Evolutionary conservation across 176 grass and related monocot genomes (phyloP), one percentile per base, ranked within the genome.

Genomic region (Secale cereale): DNA sequence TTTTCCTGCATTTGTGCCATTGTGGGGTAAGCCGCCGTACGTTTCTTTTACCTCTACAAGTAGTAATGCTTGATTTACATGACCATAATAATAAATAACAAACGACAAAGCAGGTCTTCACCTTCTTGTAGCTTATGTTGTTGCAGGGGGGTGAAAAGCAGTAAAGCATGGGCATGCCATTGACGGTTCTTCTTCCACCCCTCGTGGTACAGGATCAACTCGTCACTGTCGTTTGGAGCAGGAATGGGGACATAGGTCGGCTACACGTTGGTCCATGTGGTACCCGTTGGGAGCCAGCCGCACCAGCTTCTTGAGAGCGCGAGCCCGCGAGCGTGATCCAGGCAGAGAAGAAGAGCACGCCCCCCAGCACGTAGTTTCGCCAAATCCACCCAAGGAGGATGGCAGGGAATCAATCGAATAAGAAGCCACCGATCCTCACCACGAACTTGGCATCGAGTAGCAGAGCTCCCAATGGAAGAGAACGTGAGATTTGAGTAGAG

Each of bases 201-300:
- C 77, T 95, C 96, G 52, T 98, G 93, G 86, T 98, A 98, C 40
- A 98, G 83, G 83, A 98, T 95, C 32, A 98, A 68, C 1, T 87
- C 91, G 64, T 94, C 94, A 54, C 91, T 95, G 40, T 92, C 88
- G 17, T 81, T 80, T 41, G 96, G 93, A 16, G 89, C 66, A 25
- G 89, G 56, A 45, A 98, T 86, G 2, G 91, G 91, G 65, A 98
- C 94, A 74, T 98, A 98, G 83, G 93, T 95, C 29, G 93, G 93
- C 70, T 98, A 95, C 96, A 98, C 94, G 89, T 98, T 94, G 27
- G 96, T 98, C 32, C 96, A 98, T 98, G 3, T 83, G 29, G 67
- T 93, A 95, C 10, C 93, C 91, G 23, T 95, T 95, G 12, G 96
- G 96, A 36, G 85, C 74, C 8, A 89, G 89, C 46, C 87, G 92